Evolutionary conservation across 345 rosid species (phyloP).

Genomic region (Pugionium dolabratum): DNA sequence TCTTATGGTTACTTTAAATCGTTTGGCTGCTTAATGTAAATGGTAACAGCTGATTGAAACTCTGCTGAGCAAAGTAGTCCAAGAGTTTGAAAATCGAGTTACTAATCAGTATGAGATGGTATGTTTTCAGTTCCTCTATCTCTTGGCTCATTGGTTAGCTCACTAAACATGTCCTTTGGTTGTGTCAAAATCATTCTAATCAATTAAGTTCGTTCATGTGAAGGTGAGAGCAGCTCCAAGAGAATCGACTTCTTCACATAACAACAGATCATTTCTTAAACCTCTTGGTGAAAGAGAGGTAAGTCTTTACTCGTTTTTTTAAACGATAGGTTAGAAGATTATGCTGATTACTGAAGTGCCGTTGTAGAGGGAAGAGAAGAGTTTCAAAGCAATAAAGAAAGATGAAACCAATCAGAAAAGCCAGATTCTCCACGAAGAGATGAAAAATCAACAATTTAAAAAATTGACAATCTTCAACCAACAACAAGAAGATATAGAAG

Average conservation of each 20-base stretch:
- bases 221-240: slow-evolving; percentile 54
- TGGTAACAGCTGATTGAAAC: slow-evolving; percentile 81
- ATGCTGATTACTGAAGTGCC: slow-evolving; percentile 21
- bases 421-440: slow-evolving; percentile 50
- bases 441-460: slow-evolving; percentile 48
- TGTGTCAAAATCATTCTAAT: slow-evolving; percentile 19
- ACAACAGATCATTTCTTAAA: slow-evolving; percentile 50
- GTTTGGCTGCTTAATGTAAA: slow-evolving; percentile 22
- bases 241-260: slow-evolving; percentile 47
- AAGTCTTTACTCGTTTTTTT: slow-evolving; percentile 24
- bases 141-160: slow-evolving; percentile 15
- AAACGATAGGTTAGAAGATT: neutral
- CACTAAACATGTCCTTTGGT: slow-evolving; percentile 11
- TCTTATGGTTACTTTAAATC: slow-evolving; percentile 17
- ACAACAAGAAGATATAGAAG: slow-evolving; percentile 76
- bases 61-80: slow-evolving; percentile 74
- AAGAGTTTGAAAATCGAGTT: slow-evolving; percentile 87
- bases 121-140: slow-evolving; percentile 34
- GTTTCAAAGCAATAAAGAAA: slow-evolving; percentile 47
- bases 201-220: slow-evolving; percentile 30
- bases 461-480: slow-evolving; percentile 64
- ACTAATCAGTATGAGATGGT: slow-evolving; percentile 68
- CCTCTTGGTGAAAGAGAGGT: slow-evolving; percentile 61
- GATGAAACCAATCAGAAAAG: slow-evolving; percentile 49
- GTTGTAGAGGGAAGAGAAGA: slow-evolving; percentile 63